Conservation (phyloP, 192 early-diverging fungal species). For the Gryganskiella cystojenkinii region DNA sequence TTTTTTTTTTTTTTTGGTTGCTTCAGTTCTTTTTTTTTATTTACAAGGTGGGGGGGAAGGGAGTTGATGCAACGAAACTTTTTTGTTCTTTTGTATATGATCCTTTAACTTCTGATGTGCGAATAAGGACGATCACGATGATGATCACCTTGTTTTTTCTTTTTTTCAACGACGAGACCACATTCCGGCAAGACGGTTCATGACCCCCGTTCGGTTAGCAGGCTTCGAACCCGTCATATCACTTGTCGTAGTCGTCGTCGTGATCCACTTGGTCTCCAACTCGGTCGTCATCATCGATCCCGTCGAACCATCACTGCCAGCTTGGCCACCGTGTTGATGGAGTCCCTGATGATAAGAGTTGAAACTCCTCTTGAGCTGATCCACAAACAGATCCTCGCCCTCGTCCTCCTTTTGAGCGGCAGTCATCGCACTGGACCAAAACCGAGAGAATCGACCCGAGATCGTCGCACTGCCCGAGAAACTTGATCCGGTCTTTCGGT, state of each 20-base stretch:
- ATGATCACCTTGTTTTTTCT: no score
- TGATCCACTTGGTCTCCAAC: not conserved
- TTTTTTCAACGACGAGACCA: conserved; percentile 25
- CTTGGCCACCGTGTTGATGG: no score
- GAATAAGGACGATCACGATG: no score
- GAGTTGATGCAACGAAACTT: no score
- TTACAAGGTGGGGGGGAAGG: no score
- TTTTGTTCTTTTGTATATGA: no score
- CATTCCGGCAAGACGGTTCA: conserved; percentile 32
- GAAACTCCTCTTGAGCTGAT: no score
- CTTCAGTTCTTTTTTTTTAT: no score
- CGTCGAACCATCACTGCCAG: not conserved
- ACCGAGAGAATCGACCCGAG: conserved; percentile 43
- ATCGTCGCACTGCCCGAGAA: conserved; percentile 47
- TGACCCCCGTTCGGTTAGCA: not conserved
- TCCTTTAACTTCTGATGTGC: no score
- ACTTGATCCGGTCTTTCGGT: conserved; percentile 3
- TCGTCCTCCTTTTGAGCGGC: conserved; percentile 7
- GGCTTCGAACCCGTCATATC: not conserved
- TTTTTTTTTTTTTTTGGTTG: no score
- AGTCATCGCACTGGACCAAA: conserved; percentile 12
- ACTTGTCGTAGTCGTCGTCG: not conserved
- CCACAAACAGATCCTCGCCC: not conserved
- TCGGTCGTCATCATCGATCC: conserved; percentile 1
- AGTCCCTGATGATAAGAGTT: no score